Conservation (phyloP, 192 early-diverging fungal genomes). For the Coemansia sp. region DNA sequence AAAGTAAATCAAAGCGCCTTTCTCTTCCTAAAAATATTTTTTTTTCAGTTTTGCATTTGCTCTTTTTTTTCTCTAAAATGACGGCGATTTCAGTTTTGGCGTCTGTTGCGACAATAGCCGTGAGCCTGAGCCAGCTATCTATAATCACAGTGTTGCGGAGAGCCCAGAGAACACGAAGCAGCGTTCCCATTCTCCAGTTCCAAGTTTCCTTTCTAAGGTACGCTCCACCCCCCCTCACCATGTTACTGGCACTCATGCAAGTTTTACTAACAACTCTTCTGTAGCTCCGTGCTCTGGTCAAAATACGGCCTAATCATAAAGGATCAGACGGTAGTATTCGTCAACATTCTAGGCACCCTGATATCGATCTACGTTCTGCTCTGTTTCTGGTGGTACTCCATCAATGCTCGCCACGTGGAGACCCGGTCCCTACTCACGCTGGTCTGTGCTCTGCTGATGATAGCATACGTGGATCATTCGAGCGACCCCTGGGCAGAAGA, state of each 20-base stretch:
- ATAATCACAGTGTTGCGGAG: conserved; percentile 20
- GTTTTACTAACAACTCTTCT: background rate
- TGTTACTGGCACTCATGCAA: background rate
- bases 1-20: too few relatives aligned
- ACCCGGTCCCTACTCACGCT: conserved; percentile 4
- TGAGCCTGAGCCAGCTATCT: conserved; percentile 42
- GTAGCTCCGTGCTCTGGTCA: conserved; percentile 37
- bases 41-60: background rate
- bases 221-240: background rate
- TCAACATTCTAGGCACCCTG: conserved; percentile 19
- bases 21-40: background rate
- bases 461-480: conserved; percentile 26
- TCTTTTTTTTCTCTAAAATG: conserved; percentile 12
- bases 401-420: conserved; percentile 14
- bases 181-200: conserved; percentile 29
- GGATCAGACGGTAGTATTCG: conserved; percentile 17
- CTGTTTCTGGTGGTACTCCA: conserved; percentile 28
- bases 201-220: conserved; percentile 34
- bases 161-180: conserved; percentile 10
- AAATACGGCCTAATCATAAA: conserved; percentile 40
- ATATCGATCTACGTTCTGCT: conserved; percentile 29
- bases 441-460: background rate
- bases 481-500: conserved; percentile 1
- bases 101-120: conserved; percentile 23
- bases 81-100: conserved; percentile 25